Conservation (phyloP, 2,329 filamentous ascomycete genomes). For the Helotiales sp. region DNA sequence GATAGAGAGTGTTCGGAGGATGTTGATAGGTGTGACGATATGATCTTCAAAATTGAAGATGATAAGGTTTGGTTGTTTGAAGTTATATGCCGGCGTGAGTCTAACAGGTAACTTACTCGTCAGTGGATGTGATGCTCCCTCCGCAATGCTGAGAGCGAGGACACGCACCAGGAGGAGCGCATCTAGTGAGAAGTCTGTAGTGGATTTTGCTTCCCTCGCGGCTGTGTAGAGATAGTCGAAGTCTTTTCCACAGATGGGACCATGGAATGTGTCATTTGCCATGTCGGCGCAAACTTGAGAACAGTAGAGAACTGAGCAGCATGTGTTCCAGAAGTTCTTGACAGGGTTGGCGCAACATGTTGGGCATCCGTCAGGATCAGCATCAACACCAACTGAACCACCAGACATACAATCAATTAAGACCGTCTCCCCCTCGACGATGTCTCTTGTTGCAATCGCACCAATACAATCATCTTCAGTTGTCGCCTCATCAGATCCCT, state of each 20-base stretch:
- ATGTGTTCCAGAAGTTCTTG: slow-evolving; percentile 18
- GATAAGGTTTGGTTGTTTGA: slow-evolving; percentile 29
- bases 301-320: slow-evolving; percentile 32
- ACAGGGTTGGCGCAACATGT: slow-evolving; percentile 30
- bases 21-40: slow-evolving; percentile 30
- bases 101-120: slow-evolving; percentile 32
- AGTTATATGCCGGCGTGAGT: slow-evolving; percentile 32
- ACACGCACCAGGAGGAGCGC: slow-evolving; percentile 33
- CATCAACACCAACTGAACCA: slow-evolving; percentile 21
- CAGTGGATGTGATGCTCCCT: slow-evolving; percentile 28
- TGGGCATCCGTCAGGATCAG: slow-evolving; percentile 17
- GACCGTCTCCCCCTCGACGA: slow-evolving; percentile 19
- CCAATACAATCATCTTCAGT: slow-evolving; percentile 29
- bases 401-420: slow-evolving; percentile 23
- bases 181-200: slow-evolving; percentile 28
- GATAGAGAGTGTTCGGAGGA: slow-evolving; percentile 33
- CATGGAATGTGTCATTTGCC: slow-evolving; percentile 32
- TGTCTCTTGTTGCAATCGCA: slow-evolving; percentile 24
- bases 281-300: slow-evolving; percentile 27
- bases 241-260: slow-evolving; percentile 32
- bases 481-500: slow-evolving; percentile 11
- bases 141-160: slow-evolving; percentile 30
- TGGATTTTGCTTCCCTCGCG: slow-evolving; percentile 18
- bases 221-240: slow-evolving; percentile 30
- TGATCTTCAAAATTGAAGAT: slow-evolving; percentile 34